phyloP scores from a whole-genome alignment of 495 filamentous ascomycete genomes.

The Chaetomidium leptoderma region DNA sequence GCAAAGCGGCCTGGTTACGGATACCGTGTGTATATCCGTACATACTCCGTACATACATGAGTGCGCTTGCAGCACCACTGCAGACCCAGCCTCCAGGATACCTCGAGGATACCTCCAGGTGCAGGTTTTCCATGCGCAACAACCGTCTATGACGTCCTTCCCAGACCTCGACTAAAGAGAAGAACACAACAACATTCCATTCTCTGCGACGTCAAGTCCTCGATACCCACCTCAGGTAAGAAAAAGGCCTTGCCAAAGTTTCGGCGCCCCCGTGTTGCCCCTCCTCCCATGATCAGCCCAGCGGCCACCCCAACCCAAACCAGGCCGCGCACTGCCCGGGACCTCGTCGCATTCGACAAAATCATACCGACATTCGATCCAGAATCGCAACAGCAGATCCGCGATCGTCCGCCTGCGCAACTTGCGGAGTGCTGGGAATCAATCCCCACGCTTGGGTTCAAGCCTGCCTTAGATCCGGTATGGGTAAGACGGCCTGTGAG shows the following conservation, averaged over 20 bases:
- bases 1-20: not conserved
- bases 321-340: not conserved
- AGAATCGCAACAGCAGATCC: slow-evolving; percentile 4
- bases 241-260: not conserved
- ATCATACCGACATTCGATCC: not conserved
- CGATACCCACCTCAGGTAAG: slow-evolving; percentile 5
- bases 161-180: not conserved
- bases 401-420: not conserved
- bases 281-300: slow-evolving; percentile 4
- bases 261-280: not conserved
- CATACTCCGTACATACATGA: not conserved
- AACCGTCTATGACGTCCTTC: slow-evolving; percentile 14
- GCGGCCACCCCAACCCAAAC: not conserved
- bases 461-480: not conserved
- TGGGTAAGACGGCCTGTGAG: not conserved
- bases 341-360: slow-evolving; percentile 7
- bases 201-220: not conserved
- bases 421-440: not conserved
- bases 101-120: no score
- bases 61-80: not conserved
- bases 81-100: not conserved
- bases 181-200: not conserved
- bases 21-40: no score
- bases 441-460: not conserved
- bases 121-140: slow-evolving; percentile 4